A percentile compares a stretch with the other conserved stretches of the same genome.
phyloP scores from a whole-genome alignment of 192 early-diverging fungal species.

The Gonapodya sp. region DNA sequence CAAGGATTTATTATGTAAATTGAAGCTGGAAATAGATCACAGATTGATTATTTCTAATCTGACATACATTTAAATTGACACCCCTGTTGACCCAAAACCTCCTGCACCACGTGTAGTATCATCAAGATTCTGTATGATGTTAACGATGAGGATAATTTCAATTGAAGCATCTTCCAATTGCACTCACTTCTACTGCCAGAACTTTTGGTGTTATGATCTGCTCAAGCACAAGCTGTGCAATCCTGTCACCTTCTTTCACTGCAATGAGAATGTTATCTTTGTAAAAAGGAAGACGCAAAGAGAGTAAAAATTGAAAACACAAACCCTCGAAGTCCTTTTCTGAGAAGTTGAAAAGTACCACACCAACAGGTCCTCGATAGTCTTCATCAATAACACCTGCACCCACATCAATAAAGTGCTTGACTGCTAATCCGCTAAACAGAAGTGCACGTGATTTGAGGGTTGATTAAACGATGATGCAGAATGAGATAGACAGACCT shows the following conservation, averaged over 20 bases:
- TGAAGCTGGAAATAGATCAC: too few relatives aligned
- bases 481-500: constrained; percentile 24
- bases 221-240: constrained; percentile 94
- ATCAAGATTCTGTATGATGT: constrained; percentile 27
- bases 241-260: constrained; percentile 81
- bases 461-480: neutral
- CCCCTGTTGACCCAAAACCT: constrained; percentile 67
- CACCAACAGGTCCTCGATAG: constrained; percentile 76
- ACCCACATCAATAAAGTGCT: constrained; percentile 78
- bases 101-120: constrained; percentile 45
- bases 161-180: neutral
- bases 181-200: constrained; percentile 59
- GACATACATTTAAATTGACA: too few relatives aligned
- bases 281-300: too few relatives aligned
- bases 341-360: constrained; percentile 84
- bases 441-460: neutral
- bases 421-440: constrained; percentile 77
- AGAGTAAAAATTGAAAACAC: constrained; percentile 16
- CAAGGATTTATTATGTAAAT: too few relatives aligned
- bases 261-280: constrained; percentile 19
- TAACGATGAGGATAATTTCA: neutral
- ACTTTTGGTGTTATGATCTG: constrained; percentile 70
- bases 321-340: constrained; percentile 48
- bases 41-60: too few relatives aligned
- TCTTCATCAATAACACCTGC: constrained; percentile 90